These are phyloP conservation scores for Candida rishiriensis DNA, from an alignment of 805 yeast species.

Conservation along the genomic window DNA sequence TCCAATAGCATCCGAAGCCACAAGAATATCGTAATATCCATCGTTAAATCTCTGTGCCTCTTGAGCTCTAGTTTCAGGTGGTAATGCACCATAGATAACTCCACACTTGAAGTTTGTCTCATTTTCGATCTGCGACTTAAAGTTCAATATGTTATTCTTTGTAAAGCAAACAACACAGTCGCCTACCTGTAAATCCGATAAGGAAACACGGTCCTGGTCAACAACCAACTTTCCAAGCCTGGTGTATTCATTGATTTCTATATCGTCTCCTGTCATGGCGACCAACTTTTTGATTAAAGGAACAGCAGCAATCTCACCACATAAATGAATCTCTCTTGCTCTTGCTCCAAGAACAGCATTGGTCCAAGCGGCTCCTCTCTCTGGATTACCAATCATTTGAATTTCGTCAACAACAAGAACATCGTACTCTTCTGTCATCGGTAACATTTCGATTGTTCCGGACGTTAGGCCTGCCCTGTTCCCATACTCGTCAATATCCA, in stretches of 20 bases:
- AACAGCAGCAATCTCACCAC: slow-evolving; percentile 91
- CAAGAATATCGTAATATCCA: slow-evolving; percentile 76
- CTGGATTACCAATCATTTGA: slow-evolving; percentile 82
- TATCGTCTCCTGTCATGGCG: slow-evolving; percentile 70
- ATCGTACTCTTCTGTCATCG: slow-evolving; percentile 63
- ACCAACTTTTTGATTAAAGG: slow-evolving; percentile 57
- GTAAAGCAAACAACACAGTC: slow-evolving; percentile 91
- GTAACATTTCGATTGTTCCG: slow-evolving; percentile 93
- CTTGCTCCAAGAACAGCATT: slow-evolving; percentile 81
- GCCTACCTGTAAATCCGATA: slow-evolving; percentile 52
- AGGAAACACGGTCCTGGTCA: slow-evolving; percentile 35
- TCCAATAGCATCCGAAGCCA: slow-evolving; percentile 96
- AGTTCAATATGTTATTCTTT: slow-evolving; percentile 62
- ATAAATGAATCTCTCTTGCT: slow-evolving; percentile 82
- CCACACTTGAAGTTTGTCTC: slow-evolving; percentile 67
- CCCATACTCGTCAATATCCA: slow-evolving; percentile 65
- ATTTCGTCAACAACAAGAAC: slow-evolving; percentile 93
- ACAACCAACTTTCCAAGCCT: slow-evolving; percentile 71
- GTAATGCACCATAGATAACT: slow-evolving; percentile 90
- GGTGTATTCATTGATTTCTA: slow-evolving; percentile 65
- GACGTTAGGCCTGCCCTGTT: slow-evolving; percentile 70
- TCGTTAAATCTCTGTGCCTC: slow-evolving; percentile 77
- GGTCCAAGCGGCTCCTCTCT: slow-evolving; percentile 94
- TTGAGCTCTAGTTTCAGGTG: slow-evolving; percentile 87
- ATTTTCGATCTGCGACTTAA: slow-evolving; percentile 66